These are phyloP conservation scores for Simmondsia chinensis DNA, from an alignment of 148 eudicot genomes.

Conservation along the genomic window DNA sequence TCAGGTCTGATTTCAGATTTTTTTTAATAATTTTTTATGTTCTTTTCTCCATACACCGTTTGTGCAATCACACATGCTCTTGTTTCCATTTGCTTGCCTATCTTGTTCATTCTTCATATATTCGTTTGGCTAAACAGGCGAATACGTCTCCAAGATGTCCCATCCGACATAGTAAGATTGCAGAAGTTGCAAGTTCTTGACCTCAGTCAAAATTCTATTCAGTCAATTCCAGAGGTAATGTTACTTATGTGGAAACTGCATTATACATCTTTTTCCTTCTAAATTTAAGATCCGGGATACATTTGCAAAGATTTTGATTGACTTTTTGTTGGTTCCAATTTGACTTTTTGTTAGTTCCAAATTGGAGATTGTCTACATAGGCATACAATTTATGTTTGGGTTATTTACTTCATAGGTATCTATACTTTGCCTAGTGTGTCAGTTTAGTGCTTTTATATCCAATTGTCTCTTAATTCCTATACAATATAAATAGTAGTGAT, in stretches of 20 bases:
- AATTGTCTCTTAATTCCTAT: too few relatives aligned
- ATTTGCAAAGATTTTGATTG: too few relatives aligned
- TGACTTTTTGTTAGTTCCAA: too few relatives aligned
- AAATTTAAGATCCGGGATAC: too few relatives aligned
- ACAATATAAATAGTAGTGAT: too few relatives aligned
- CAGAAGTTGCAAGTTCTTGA: slow-evolving; percentile 71
- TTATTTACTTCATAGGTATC: too few relatives aligned
- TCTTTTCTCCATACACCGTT: background rate
- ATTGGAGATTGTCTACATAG: too few relatives aligned
- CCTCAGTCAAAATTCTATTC: slow-evolving; percentile 72
- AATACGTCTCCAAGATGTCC: slow-evolving; percentile 61
- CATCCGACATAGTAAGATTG: slow-evolving; percentile 44
- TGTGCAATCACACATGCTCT: background rate
- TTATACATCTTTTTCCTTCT: background rate
- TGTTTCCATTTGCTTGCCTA: background rate
- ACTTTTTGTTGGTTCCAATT: too few relatives aligned
- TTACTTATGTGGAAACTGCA: background rate
- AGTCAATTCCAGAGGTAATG: slow-evolving; percentile 49
- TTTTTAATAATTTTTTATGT: background rate
- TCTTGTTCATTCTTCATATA: slow-evolving; percentile 2
- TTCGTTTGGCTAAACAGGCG: slow-evolving; percentile 41
- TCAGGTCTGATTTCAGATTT: slow-evolving; percentile 39
- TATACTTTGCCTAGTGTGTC: too few relatives aligned
- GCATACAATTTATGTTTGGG: too few relatives aligned
- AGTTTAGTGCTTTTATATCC: too few relatives aligned